These are phyloP conservation scores for Arabidopsis hybrid DNA, from an alignment of 441 rosid genomes.

Conservation along the genomic window DNA sequence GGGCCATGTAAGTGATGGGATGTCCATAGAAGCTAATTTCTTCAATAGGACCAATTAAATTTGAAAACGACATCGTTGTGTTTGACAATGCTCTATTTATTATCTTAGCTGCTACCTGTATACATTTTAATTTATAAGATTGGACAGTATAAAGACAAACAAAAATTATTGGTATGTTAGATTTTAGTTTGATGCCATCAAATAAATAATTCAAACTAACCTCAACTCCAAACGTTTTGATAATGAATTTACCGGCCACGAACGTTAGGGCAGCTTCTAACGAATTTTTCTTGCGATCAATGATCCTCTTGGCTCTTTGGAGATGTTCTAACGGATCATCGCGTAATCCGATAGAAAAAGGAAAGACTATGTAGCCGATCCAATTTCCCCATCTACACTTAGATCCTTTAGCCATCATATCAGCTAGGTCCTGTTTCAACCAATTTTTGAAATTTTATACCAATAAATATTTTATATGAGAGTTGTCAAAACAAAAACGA, in stretches of 20 bases:
- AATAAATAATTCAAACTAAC: slow-evolving; percentile 31
- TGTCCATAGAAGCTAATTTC: slow-evolving; percentile 77
- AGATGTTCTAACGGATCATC: slow-evolving; percentile 62
- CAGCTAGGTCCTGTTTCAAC: slow-evolving; percentile 56
- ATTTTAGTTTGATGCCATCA: neutral
- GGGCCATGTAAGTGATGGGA: slow-evolving; percentile 69
- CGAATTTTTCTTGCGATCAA: slow-evolving; percentile 67
- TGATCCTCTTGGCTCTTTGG: slow-evolving; percentile 56
- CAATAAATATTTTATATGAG: neutral
- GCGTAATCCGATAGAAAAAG: slow-evolving; percentile 52
- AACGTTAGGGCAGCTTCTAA: slow-evolving; percentile 49
- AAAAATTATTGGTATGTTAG: neutral
- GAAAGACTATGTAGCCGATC: slow-evolving; percentile 70
- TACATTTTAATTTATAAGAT: neutral
- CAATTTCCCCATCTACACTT: slow-evolving; percentile 69
- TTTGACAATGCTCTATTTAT: slow-evolving; percentile 51
- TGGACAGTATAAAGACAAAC: neutral
- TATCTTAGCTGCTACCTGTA: slow-evolving; percentile 52
- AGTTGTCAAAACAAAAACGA: neutral
- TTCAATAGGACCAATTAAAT: slow-evolving; percentile 68
- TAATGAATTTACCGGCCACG: slow-evolving; percentile 34
- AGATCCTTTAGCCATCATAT: slow-evolving; percentile 59
- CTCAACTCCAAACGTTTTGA: slow-evolving; percentile 55
- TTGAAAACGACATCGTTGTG: slow-evolving; percentile 70
- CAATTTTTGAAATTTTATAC: neutral